Evolutionary conservation across 148 eudicot species (phyloP), one percentile per base, ranked within the genome.

Genomic region (Suaeda aralocaspica): DNA sequence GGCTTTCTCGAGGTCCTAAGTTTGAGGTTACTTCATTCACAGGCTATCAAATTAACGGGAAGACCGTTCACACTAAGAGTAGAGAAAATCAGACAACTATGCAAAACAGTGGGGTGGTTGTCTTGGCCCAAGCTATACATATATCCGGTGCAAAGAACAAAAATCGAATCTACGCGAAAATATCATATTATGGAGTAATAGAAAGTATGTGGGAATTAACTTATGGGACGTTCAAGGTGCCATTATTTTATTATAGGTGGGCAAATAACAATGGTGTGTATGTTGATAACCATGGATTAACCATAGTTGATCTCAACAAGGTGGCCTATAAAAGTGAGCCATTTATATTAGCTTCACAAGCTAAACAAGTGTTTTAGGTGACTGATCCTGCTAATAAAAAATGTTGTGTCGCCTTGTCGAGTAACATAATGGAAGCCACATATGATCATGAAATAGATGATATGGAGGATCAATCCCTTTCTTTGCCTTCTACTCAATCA

Each of bases 311-410:
- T 50, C 44, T 52, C 21, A 53, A 34, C 2, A 39, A n/a, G 22
- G 13, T 4, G 4, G 59, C 44, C 10, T 14, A 52, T 19, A 52
- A 39, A 53, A 21, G 22, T 67, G 71, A 53, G 11, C 9, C 48
- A 9, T 68, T 52, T 24, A 55, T 68, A 19, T 33, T 68, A 6
- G 61, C 71, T 14, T 52, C 48, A 19, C 48, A 68, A 53, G 71
- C 49, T 19, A 52, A 53, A 22, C 60, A 68, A 53, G 71, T 52
- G 5, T 68, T 51, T 22, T 68, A 8, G 33, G 42, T 29, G n/a
- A 29, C 26, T 9, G 69, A 66, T 31, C 69, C 62, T 0, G 16
- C 72, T 34, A 26, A 68, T 41, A 52, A 25, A 13, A 68, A 55
- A 29, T 28, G 58, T 41, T 50, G 41, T 28, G 11, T 67, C 3